These are phyloP conservation scores for Xerocomus potaroensis DNA, from an alignment of 768 basidiomycete species.

Conservation along the genomic window DNA sequence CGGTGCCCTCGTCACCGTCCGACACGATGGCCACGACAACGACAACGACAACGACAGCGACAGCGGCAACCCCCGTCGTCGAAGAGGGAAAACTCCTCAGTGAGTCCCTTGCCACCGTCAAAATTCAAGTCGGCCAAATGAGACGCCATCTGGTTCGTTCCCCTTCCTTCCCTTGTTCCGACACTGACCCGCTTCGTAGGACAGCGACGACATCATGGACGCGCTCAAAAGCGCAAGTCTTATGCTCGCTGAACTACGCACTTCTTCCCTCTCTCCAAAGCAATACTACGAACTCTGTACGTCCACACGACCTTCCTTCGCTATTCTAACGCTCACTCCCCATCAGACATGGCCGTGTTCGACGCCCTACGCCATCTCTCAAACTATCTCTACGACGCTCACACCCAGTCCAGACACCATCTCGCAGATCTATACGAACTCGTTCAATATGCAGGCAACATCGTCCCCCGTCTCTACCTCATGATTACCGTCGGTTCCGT, in stretches of 20 bases:
- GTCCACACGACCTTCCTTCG: constrained; percentile 19
- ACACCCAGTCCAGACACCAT: constrained; percentile 87
- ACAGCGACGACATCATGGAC: constrained; percentile 97
- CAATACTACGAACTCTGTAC: constrained; percentile 98
- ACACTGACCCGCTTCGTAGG: constrained; percentile 41
- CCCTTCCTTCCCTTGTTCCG: neutral
- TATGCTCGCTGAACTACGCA: constrained; percentile 95
- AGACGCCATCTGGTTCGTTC: constrained; percentile 85
- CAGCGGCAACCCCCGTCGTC: constrained; percentile 41
- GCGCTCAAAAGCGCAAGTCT: constrained; percentile 94
- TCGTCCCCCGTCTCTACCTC: constrained; percentile 89
- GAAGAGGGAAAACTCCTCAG: constrained; percentile 84
- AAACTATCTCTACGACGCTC: constrained; percentile 95
- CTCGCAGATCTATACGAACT: constrained; percentile 98
- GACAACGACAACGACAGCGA: constrained; percentile 10
- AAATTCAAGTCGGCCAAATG: constrained; percentile 93
- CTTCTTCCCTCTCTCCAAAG: constrained; percentile 89
- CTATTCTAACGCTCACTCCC: neutral
- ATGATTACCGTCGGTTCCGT: constrained; percentile 99
- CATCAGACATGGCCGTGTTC: constrained; percentile 94
- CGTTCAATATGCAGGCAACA: constrained; percentile 98
- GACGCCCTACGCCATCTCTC: constrained; percentile 93
- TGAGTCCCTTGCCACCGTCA: constrained; percentile 81
- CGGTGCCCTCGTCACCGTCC: constrained; percentile 7
- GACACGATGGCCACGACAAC: constrained; percentile 23